A percentile compares a stretch with the other conserved stretches of the same genome.
Conservation (phyloP, 768 basidiomycete genomes). For the Termitomyces eurrhizus region DNA sequence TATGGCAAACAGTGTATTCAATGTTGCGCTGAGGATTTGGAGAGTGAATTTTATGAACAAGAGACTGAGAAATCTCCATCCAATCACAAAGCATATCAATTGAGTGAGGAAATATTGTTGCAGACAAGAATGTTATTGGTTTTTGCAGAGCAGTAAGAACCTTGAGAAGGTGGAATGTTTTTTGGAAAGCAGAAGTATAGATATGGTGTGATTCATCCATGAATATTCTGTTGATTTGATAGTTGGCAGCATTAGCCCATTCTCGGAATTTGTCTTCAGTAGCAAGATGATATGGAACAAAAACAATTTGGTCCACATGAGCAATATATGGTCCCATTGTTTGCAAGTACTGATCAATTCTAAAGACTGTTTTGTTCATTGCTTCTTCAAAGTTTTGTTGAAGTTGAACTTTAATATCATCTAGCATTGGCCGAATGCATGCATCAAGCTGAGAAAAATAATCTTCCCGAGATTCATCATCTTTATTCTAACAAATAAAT, state of each 20-base stretch:
- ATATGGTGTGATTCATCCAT: background rate
- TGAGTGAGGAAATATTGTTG: too few species aligned
- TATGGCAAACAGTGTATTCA: too few species aligned
- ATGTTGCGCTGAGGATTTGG: too few species aligned
- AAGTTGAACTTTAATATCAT: background rate
- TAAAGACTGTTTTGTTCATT: too few species aligned
- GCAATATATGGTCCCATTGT: background rate
- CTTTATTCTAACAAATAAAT: background rate
- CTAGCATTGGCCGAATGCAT: background rate
- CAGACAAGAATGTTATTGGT: too few species aligned
- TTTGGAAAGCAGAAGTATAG: too few species aligned
- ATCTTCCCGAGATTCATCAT: background rate
- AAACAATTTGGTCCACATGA: background rate
- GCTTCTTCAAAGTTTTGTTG: background rate
- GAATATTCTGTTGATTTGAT: background rate
- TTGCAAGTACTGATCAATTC: background rate
- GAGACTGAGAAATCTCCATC: too few species aligned
- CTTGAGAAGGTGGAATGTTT: too few species aligned
- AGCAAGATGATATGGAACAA: background rate
- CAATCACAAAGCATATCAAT: too few species aligned
- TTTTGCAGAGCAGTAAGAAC: too few species aligned
- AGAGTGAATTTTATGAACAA: too few species aligned
- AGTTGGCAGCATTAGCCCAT: background rate
- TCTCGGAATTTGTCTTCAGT: background rate
- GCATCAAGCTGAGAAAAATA: background rate